Evolutionary conservation across 2,329 filamentous ascomycete genomes (phyloP).

Genomic region (Ceratocystis colombiana): DNA sequence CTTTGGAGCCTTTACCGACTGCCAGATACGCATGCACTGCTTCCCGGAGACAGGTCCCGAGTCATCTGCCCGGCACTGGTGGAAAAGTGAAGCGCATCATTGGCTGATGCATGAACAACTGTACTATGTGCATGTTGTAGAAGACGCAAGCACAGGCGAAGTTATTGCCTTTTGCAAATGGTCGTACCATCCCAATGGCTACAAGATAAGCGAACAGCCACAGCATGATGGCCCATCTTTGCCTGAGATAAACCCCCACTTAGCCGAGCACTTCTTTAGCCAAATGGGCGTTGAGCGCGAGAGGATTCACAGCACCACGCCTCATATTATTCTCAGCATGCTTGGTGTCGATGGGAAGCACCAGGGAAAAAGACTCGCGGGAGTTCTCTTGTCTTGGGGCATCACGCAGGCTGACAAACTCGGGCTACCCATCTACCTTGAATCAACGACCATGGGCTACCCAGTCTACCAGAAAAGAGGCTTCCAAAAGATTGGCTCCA

Average conservation of each 20-base stretch:
- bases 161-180: constrained; percentile 25
- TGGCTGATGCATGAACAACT: constrained; percentile 19
- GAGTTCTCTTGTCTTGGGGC: constrained; percentile 22
- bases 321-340: constrained; percentile 23
- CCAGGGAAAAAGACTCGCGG: constrained; percentile 18
- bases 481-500: constrained; percentile 19
- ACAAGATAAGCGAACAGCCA: constrained; percentile 11
- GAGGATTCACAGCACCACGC: constrained; percentile 21
- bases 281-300: constrained; percentile 21
- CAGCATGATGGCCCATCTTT: not conserved
- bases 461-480: constrained; percentile 22
- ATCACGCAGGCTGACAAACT: constrained; percentile 21
- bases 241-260: constrained; percentile 10
- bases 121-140: constrained; percentile 21
- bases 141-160: constrained; percentile 8
- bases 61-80: constrained; percentile 18
- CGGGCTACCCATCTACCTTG: constrained; percentile 21
- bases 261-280: constrained; percentile 23
- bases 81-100: constrained; percentile 19
- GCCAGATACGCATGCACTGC: constrained; percentile 19
- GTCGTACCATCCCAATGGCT: constrained; percentile 25
- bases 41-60: constrained; percentile 19
- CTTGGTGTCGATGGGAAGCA: constrained; percentile 20
- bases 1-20: constrained; percentile 22
- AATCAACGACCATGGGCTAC: constrained; percentile 22